Evolutionary conservation across 208 protist genomes (phyloP), one percentile per base, ranked within the genome.

Genomic region (Phytomonas francai): DNA sequence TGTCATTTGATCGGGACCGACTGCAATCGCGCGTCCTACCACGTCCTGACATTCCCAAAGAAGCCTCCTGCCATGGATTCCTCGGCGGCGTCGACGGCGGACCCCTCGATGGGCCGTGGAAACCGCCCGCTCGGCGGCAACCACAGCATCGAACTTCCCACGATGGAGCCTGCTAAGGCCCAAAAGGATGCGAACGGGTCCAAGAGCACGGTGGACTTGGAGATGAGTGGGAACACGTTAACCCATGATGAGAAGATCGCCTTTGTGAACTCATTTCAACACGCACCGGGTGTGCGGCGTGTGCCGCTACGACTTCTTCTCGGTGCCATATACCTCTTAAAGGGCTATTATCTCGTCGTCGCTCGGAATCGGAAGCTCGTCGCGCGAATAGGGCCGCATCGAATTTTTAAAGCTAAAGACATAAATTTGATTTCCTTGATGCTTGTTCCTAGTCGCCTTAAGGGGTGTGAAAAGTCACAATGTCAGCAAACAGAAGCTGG

Each of bases 331-430:
- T 89, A 90, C 61, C 98, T 99, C 59, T 83, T 94, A 9, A 80
- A 86, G 59, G 87, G 94, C 11, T 97, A 97, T 76, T 98, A 98
- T 84, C 70, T 98, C 61, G 72, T 98, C 0, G 63, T 98, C 7
- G 84, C 89, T 9, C 96, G 88, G 16, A 73, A 85, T 31, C 81
- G 86, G 19, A 68, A 80, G 11, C 63, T 80, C n/a, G 93, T 97
- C 31, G 97, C 83, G 4, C 68, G 82, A 2, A 83, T 99, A 60
- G 92, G 92, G 5, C 79, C 66, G 11, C 92, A 98, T 59, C 76
- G 74, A 14, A 81, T 99, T 56, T 98, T 97, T 76, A 84, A 92
- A 32, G 87, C 96, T 0, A 70, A 85, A n/a, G 86, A 93, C 42
- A 83, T 89, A 3, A 73, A 78, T 57, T 54, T 93, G 59, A 64